Evolutionary conservation across 768 basidiomycete species (phyloP).

Genomic region (Boletus barrowsii): DNA sequence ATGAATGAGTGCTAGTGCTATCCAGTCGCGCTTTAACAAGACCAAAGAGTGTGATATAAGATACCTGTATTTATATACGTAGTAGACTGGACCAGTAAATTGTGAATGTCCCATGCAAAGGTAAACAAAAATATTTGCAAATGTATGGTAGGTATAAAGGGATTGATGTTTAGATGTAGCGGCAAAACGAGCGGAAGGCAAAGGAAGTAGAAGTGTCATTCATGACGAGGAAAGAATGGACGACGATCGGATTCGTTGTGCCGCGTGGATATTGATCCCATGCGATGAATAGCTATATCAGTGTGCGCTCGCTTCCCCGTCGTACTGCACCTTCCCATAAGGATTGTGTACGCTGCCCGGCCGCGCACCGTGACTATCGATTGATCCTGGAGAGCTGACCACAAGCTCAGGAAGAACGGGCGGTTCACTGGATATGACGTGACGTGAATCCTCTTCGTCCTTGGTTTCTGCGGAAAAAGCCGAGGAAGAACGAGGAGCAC

Average conservation of each 20-base stretch:
- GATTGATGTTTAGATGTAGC: neutral
- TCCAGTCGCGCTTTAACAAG: neutral
- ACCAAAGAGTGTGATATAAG: conserved; percentile 9
- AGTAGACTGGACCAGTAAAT: neutral
- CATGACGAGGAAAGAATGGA: neutral
- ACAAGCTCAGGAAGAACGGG: conserved; percentile 34
- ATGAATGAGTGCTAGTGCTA: neutral
- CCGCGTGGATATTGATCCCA: neutral
- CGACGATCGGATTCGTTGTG: neutral
- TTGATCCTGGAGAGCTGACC: conserved; percentile 33
- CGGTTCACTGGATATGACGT: conserved; percentile 26
- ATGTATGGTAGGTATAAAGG: conserved; percentile 8
- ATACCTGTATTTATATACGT: neutral
- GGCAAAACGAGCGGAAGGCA: conserved; percentile 18
- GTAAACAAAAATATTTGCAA: neutral
- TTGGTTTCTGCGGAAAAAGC: conserved; percentile 30
- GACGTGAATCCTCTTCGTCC: conserved; percentile 25
- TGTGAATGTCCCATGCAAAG: neutral
- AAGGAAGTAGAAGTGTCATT: neutral
- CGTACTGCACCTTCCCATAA: conserved; percentile 20
- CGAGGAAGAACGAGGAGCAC: conserved; percentile 26
- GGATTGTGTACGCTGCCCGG: conserved; percentile 15
- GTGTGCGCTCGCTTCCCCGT: conserved; percentile 19
- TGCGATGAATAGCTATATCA: conserved; percentile 3
- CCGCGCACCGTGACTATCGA: conserved; percentile 22